These are phyloP conservation scores for Alternaria infectoria DNA, from an alignment of 2,329 filamentous ascomycete genomes.

Conservation along the genomic window DNA sequence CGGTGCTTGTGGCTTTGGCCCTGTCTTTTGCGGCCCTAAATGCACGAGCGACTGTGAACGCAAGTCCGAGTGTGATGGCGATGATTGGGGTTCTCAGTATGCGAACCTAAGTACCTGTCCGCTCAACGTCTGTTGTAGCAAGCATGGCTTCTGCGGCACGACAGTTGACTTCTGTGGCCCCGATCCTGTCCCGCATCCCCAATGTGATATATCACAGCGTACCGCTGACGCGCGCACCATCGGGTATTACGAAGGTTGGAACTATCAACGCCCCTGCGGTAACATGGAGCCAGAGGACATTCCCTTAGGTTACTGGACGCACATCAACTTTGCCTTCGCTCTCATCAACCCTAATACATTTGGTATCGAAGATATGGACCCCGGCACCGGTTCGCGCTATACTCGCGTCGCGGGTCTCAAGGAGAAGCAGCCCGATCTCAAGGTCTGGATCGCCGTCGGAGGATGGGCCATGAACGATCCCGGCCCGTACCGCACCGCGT, in stretches of 20 bases:
- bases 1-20: neutral
- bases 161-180: neutral
- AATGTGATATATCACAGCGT: neutral
- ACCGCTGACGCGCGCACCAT: neutral
- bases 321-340: conserved; percentile 19
- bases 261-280: neutral
- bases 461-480: conserved; percentile 52
- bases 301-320: neutral
- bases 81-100: neutral
- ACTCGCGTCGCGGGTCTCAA: conserved; percentile 36
- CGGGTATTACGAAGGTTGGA: conserved; percentile 21
- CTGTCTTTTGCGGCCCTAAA: neutral
- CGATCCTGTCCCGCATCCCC: neutral
- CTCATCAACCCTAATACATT: conserved; percentile 13
- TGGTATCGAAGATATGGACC: neutral
- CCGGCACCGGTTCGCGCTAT: neutral
- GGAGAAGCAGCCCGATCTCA: conserved; percentile 25
- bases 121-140: conserved; percentile 1
- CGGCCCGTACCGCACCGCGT: conserved; percentile 29
- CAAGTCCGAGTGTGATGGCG: neutral
- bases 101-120: neutral
- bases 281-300: conserved; percentile 10
- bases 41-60: neutral
- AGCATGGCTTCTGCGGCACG: conserved; percentile 2
- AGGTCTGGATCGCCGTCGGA: conserved; percentile 49